A percentile compares a stretch with the other conserved stretches of the same genome.
These are phyloP conservation scores for Sporothrix inflata DNA, from an alignment of 2,329 filamentous ascomycete genomes.

Conservation along the genomic window DNA sequence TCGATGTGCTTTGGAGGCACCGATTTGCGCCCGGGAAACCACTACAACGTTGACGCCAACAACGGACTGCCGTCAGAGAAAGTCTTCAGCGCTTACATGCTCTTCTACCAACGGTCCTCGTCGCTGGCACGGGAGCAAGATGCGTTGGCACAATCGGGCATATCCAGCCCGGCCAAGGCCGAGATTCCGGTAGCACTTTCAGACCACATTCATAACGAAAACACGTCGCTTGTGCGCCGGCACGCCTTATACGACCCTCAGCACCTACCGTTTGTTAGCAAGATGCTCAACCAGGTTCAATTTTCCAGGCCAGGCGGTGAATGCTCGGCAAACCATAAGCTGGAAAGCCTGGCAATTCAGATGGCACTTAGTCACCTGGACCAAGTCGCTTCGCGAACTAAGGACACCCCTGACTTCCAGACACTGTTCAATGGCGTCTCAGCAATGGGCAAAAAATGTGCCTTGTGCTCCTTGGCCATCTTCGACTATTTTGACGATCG, in stretches of 20 bases:
- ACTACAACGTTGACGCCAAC: slow-evolving; percentile 47
- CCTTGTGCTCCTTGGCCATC: slow-evolving; percentile 60
- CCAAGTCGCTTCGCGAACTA: slow-evolving; percentile 72
- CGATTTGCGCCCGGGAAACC: slow-evolving; percentile 39
- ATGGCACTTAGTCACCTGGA: slow-evolving; percentile 69
- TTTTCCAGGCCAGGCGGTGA: slow-evolving; percentile 48
- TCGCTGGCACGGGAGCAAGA: slow-evolving; percentile 61
- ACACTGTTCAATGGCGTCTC: slow-evolving; percentile 49
- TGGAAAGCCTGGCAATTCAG: slow-evolving; percentile 56
- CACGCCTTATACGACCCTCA: slow-evolving; percentile 78
- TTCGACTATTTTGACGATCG: slow-evolving; percentile 64
- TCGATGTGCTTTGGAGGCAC: slow-evolving; percentile 78
- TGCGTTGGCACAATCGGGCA: slow-evolving; percentile 44
- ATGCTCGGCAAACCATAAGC: slow-evolving; percentile 52
- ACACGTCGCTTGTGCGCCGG: slow-evolving; percentile 71
- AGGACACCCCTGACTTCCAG: slow-evolving; percentile 67
- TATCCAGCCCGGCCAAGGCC: slow-evolving; percentile 50
- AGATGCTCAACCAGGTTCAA: slow-evolving; percentile 62
- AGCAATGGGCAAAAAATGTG: slow-evolving; percentile 54
- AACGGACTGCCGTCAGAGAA: slow-evolving; percentile 62
- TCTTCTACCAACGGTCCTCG: slow-evolving; percentile 88
- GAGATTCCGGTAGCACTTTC: slow-evolving; percentile 51
- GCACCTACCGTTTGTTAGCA: slow-evolving; percentile 68
- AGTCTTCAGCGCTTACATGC: slow-evolving; percentile 90
- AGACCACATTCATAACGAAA: slow-evolving; percentile 70